Conservation (phyloP, 306 rosid genomes). For the Purshia tridentata region DNA sequence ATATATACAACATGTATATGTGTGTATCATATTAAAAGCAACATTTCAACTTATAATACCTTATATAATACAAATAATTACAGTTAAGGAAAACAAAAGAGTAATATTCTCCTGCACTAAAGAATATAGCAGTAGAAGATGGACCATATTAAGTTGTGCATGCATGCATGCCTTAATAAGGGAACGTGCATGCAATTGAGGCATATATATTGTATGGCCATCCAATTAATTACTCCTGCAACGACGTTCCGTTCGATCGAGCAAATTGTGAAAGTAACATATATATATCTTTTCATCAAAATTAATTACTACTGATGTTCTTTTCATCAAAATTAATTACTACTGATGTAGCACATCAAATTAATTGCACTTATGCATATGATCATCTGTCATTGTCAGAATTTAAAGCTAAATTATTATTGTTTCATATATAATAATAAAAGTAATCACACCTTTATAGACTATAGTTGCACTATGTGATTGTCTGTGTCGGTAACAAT, state of each 20-base stretch:
- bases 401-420: not conserved
- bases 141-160: too few relatives aligned
- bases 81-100: too few relatives aligned
- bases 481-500: conserved; percentile 21
- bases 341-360: not conserved
- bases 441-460: not conserved
- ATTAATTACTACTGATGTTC: too few relatives aligned
- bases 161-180: not conserved
- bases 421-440: not conserved
- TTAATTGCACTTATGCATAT: not conserved
- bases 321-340: not conserved
- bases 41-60: too few relatives aligned
- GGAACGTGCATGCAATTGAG: conserved; percentile 15
- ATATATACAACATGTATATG: not conserved
- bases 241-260: conserved; percentile 18
- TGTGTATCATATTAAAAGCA: not conserved
- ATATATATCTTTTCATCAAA: not conserved
- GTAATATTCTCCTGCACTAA: too few relatives aligned
- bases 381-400: not conserved
- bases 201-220: not conserved
- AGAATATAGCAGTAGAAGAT: too few relatives aligned
- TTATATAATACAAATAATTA: too few relatives aligned
- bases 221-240: not conserved
- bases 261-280: not conserved
- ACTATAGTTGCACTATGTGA: not conserved